phyloP scores from a whole-genome alignment of 2,329 filamentous ascomycete species.

The Dichotomopilus funicola region DNA sequence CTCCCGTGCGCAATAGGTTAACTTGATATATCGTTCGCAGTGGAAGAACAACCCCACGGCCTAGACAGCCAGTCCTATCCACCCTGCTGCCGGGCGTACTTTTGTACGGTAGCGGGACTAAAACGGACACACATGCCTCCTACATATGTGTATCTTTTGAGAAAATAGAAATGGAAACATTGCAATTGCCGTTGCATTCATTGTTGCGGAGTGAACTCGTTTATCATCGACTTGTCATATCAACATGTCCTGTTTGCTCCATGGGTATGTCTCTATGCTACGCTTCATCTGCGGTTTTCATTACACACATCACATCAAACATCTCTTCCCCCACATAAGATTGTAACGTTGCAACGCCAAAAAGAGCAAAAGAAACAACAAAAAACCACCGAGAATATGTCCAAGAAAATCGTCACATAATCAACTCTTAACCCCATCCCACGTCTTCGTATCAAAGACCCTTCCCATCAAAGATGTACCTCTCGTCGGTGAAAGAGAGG shows the following conservation, averaged over 20 bases:
- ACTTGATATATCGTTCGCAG: constrained; percentile 51
- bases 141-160: not conserved
- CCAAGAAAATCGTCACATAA: not conserved
- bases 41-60: constrained; percentile 57
- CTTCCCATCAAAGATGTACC: constrained; percentile 24
- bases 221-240: not conserved
- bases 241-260: not conserved
- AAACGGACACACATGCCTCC: constrained; percentile 50
- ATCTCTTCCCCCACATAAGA: not conserved
- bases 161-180: not conserved
- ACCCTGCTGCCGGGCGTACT: constrained; percentile 52
- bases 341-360: not conserved
- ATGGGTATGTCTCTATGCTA: not conserved
- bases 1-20: constrained; percentile 53
- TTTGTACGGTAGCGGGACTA: constrained; percentile 56
- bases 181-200: not conserved
- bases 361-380: not conserved
- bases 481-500: constrained; percentile 47
- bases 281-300: no score
- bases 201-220: not conserved
- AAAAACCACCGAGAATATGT: not conserved
- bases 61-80: constrained; percentile 64
- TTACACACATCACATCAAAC: no score
- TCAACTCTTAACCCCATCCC: not conserved
- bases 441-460: constrained; percentile 16